phyloP scores from a whole-genome alignment of 495 filamentous ascomycete species.

The Lichenothelia convexa region DNA sequence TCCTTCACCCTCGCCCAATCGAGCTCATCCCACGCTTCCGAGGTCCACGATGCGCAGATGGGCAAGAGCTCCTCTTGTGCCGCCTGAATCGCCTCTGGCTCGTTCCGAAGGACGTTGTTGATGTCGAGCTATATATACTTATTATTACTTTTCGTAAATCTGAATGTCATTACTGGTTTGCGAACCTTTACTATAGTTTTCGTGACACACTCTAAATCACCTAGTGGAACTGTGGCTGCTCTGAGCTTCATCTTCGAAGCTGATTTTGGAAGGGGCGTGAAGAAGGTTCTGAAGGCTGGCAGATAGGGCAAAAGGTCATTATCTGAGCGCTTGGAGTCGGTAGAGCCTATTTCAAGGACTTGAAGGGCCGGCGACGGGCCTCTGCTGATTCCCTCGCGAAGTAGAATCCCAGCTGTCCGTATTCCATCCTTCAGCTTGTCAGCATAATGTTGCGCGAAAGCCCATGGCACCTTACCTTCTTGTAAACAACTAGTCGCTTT shows the following conservation, averaged over 20 bases:
- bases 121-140: conserved; percentile 14
- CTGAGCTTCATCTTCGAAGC: conserved; percentile 41
- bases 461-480: conserved; percentile 26
- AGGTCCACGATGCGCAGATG: conserved; percentile 50
- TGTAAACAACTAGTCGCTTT: conserved; percentile 57
- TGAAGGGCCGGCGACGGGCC: conserved; percentile 46
- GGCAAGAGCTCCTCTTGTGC: conserved; percentile 42
- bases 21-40: conserved; percentile 63
- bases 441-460: conserved; percentile 8
- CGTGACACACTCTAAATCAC: conserved; percentile 68
- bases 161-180: not conserved
- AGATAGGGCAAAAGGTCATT: conserved; percentile 68
- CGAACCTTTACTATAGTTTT: conserved; percentile 45
- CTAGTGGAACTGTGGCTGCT: conserved; percentile 41
- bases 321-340: conserved; percentile 43
- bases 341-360: conserved; percentile 51
- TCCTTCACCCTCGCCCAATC: conserved; percentile 67
- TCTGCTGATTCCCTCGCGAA: conserved; percentile 50
- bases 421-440: conserved; percentile 46
- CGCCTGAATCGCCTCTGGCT: conserved; percentile 22
- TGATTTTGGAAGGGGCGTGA: conserved; percentile 36
- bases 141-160: not conserved
- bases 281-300: conserved; percentile 38
- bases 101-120: conserved; percentile 12
- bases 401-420: conserved; percentile 59